These are phyloP conservation scores for Cyberlindnera amylophila DNA, from an alignment of 805 yeast genomes.

Conservation along the genomic window DNA sequence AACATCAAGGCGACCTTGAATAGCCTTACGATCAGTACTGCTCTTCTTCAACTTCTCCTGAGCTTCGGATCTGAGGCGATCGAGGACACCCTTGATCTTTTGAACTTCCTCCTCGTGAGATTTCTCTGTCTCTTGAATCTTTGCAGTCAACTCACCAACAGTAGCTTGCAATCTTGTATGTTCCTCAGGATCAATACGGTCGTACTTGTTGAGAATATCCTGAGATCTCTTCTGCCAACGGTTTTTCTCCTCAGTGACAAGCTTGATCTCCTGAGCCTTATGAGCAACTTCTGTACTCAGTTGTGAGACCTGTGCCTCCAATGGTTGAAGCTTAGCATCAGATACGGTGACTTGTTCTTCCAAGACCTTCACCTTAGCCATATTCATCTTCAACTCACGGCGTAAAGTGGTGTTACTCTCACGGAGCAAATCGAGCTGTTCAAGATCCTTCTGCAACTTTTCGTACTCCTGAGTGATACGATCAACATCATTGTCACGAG, in stretches of 20 bases:
- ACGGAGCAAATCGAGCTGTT: conserved; percentile 58
- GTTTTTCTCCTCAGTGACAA: conserved; percentile 50
- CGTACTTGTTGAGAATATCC: conserved; percentile 41
- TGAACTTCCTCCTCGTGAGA: background rate
- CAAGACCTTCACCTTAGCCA: conserved; percentile 33
- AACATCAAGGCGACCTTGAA: conserved; percentile 18
- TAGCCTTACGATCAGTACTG: conserved; percentile 23
- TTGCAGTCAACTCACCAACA: conserved; percentile 23
- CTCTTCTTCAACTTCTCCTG: conserved; percentile 27
- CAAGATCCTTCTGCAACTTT: conserved; percentile 47
- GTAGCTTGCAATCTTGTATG: conserved; percentile 34
- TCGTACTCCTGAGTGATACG: conserved; percentile 36
- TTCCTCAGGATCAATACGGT: conserved; percentile 46
- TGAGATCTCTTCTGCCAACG: conserved; percentile 54
- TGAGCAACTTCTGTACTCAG: conserved; percentile 41
- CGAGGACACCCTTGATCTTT: conserved; percentile 22
- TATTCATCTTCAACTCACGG: conserved; percentile 39
- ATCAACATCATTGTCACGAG: conserved; percentile 30
- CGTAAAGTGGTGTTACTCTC: conserved; percentile 68
- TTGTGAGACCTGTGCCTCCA: conserved; percentile 36
- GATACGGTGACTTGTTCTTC: conserved; percentile 36
- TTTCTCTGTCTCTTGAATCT: conserved; percentile 13
- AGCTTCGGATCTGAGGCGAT: conserved; percentile 23
- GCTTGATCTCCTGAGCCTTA: conserved; percentile 45
- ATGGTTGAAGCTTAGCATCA: conserved; percentile 39